Evolutionary conservation across 2,329 filamentous ascomycete genomes (phyloP), one percentile per base, ranked within the genome.

Genomic region (Chalaropsis ovoidea): DNA sequence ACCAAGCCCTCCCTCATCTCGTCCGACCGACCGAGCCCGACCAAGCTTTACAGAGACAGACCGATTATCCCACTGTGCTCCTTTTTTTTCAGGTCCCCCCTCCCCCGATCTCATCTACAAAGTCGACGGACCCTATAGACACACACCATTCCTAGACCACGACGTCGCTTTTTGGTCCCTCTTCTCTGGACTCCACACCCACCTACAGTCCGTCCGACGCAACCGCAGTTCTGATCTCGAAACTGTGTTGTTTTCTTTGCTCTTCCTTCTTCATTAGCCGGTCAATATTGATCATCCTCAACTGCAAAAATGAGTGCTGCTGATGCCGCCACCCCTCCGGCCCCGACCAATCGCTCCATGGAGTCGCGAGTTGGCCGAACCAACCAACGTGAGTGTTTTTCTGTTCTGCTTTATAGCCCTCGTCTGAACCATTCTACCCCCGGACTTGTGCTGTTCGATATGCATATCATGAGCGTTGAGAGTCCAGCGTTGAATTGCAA

Each of bases 321-420:
- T 54, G 65, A 64, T 62, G 62, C 61, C 52, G 43, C 63, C 22
- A 63, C 65, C 58, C 63, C 61, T 45, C 41, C 64, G 63, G 42
- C 64, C 68, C 72, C 75, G 58, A 74, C 72, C 68, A 72, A 73
- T 70, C 82, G 82, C 71, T 77, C 82, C 63, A 87, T 86, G 84
- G 81, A 91, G 79, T 89, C 88, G 69, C 83, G 89, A 72, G 86
- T 84, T 65, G 89, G 89, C 71, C 82, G 89, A 74, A 86, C 80
- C 73, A 92, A 92, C 74, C 89, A 94, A 77, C 84, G 89, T 91
- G 81, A 85, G 87, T 88, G 61, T 67, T 66, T 24, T 31, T 31
- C 6, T 43, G n/a, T 58, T 58, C 27, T 35, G 13, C 17, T 27
- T 31, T 39, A 31, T 1, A 56, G 15, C 7, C 52, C 52, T 27